Evolutionary conservation across 495 filamentous ascomycete genomes (phyloP), one percentile per base, ranked within the genome.

Genomic region (Chlorociboria aeruginascens): DNA sequence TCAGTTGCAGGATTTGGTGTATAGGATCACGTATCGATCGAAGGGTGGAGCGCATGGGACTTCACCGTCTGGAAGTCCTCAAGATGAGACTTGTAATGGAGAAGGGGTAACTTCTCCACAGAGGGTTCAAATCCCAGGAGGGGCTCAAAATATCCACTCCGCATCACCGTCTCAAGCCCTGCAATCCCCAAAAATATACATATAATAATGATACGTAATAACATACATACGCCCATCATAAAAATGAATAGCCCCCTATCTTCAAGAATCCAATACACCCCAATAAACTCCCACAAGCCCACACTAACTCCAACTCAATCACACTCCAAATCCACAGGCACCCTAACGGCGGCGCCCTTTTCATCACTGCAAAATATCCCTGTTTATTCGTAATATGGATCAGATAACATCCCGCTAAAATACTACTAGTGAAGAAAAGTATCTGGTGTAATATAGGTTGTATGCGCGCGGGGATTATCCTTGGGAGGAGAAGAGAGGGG

Each of bases 311-410:
- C 66, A 96, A 76, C 65, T 98, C 92, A 40, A 95, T 68, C 32
- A 95, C 79, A 13, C 82, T 81, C 92, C 90, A 98, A 11, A 98
- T 77, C 90, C 90, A 95, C 14, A 96, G 61, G 12, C 85, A 88
- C 1, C 88, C 93, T n/a, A 94, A 61, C 16, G 87, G 78, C 16
- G 92, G 92, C 0, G 88, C 85, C 46, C 76, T 79, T 68, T 94
- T 93, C 92, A 98, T 90, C 3, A 95, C 80, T 9, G 80, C 85
- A 59, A 87, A 81, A 56, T 95, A 95, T 0, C 80, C 78, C 45
- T 79, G 73, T 29, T 65, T 71, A 58, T 95, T 98, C 4, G 83
- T 86, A 14, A 87, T 79, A 47, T 82, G 67, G 33, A 97, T 81
- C 33, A 95, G 69, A 63, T 86, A 87, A 61, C 74, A 82, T 6